Base-by-base conservation (phyloP, 306 rosid species). In the Cucurbita pepo region DNA sequence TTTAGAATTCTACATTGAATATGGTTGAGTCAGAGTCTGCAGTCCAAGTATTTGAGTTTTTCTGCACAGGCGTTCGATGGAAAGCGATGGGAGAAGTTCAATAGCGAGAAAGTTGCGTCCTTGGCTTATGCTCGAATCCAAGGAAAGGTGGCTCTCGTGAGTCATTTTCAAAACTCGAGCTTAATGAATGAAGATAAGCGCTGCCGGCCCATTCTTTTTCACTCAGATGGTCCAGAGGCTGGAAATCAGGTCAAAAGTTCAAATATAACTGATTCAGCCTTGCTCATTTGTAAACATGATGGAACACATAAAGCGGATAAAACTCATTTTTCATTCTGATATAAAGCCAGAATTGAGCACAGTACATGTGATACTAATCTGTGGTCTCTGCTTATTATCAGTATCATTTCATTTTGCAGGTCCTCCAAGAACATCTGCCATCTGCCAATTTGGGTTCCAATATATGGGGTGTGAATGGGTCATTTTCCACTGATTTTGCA, bases 51-150 rank as follows among this genome's bases (percentile, higher is more conserved):
- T 79, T 66, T 72, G n/a, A 16, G n/a, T 48, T 50, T 37, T 52
- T n/a, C 22, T 47, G 43, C 8, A 5, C 79, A 92, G 98, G 96
- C 93, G 60, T 88, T 92, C 75, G 88, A 92, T 72, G 96, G 96
- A 76, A 92, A 87, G 86, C 90, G 83, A 82, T 93, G 98, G 97
- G 98, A 90, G 83, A 90, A 85, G 85, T 93, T 93, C 74, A 88
- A 93, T 44, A 90, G 98, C 37, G 98, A 90, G 79, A 90, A 90
- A 79, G 96, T 92, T 84, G 96, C 96, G 69, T 90, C 91, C 37
- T 76, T 92, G 78, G 96, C 98, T 45, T 92, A 88, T 77, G 98
- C 96, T 6, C 83, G 96, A 53, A 88, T 92, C 86, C 98, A 92
- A 79, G 98, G 98, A 52, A 92, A 90, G 86, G 81, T 80, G 71